Evolutionary conservation across 2,329 filamentous ascomycete genomes (phyloP).

Genomic region (Epichloe bromicola): DNA sequence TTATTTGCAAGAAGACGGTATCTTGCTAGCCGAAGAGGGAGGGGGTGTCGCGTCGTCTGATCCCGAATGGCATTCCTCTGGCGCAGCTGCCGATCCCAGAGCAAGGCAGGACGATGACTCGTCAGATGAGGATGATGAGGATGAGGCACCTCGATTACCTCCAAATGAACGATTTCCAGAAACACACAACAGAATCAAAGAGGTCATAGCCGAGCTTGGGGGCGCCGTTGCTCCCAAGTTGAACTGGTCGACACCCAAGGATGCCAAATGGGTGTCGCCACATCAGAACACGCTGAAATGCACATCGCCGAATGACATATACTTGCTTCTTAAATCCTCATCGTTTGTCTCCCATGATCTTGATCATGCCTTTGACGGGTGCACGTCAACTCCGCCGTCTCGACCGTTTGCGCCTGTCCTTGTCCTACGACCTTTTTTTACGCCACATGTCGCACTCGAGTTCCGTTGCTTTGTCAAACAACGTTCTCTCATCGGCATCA

Average conservation of each 20-base stretch:
- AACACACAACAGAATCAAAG: constrained; percentile 63
- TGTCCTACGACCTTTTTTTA: constrained; percentile 77
- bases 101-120: constrained; percentile 28
- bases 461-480: constrained; percentile 92
- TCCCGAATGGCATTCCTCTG: constrained; percentile 34
- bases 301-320: constrained; percentile 77
- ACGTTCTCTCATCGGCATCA: constrained; percentile 65
- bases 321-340: constrained; percentile 84
- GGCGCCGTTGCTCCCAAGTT: constrained; percentile 84
- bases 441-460: constrained; percentile 79
- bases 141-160: constrained; percentile 23
- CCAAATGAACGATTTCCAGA: constrained; percentile 52
- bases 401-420: constrained; percentile 58
- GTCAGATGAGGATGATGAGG: constrained; percentile 36
- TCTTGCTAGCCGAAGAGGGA: constrained; percentile 67
- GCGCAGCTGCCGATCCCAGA: constrained; percentile 11
- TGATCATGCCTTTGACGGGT: constrained; percentile 79
- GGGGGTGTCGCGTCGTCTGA: constrained; percentile 40
- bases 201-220: constrained; percentile 67
- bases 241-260: constrained; percentile 95
- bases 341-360: constrained; percentile 92
- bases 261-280: constrained; percentile 82
- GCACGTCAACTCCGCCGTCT: constrained; percentile 26
- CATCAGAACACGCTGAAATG: constrained; percentile 87
- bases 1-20: constrained; percentile 87